Base-by-base conservation (phyloP, 768 basidiomycete genomes). In the Rhodotorula babjevae region DNA sequence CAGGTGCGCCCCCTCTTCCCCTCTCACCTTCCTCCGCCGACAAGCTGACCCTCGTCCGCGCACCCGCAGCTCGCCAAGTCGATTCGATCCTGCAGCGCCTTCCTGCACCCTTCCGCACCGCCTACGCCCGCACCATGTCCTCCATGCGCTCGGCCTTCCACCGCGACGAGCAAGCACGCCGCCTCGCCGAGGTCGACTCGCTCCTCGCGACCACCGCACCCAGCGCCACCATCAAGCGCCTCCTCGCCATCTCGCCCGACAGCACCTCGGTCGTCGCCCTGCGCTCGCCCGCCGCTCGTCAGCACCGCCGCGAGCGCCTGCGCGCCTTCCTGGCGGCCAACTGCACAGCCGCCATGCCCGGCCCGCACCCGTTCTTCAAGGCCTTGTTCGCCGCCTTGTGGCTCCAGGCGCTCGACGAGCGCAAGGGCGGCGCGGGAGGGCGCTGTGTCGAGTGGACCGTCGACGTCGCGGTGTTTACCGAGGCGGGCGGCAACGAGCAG, bases 401-500 rank as follows among this genome's bases (percentile, higher is more conserved):
- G 52, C 25, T 77, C 15, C 77, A 75, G 49, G 63, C 67, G 23
- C 36, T 70, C 23, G 46, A 63, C 11, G 42, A 62, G 27, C 25
- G 27, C 4, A 62, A 56, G 47, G 77, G 69, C 8, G 75, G 71
- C 27, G 72, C 71, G 15, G 75, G 75, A 23, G 29, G 7, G 46
- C 55, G 67, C 42, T 56, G 69, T 57, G 67, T 77, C 27, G 72
- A 73, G 55, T 75, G 74, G 73, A 69, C 69, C n/a, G 64, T 77
- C 15, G 74, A 77, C 29, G 62, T 75, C 3, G 66, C 68, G 12
- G 74, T 77, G 0, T 75, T 77, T 27, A 61, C 63, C 23, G 77
- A 77, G 58, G 74, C 69, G n/a, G 69, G 77, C 8, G 67, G 74
- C 47, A 65, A 65, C 9, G 66, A 53, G 21, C 29, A 31, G 0